A percentile compares a stretch with the other conserved stretches of the same genome.
These are phyloP conservation scores for Olyra latifolia DNA, from an alignment of 176 grass and related monocot species.

Conservation along the genomic window DNA sequence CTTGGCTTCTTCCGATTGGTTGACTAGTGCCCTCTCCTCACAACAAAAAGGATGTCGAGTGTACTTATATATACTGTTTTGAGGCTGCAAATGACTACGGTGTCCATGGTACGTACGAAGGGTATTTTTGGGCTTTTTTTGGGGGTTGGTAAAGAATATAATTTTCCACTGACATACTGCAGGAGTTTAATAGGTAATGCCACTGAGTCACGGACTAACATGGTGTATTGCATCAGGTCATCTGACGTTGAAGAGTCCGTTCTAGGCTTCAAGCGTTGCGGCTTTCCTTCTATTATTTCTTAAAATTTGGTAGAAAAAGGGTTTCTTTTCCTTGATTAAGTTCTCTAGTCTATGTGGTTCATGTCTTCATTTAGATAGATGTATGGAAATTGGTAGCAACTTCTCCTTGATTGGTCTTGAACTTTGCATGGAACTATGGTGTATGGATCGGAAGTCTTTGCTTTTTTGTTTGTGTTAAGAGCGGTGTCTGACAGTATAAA, in stretches of 20 bases:
- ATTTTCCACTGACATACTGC: neutral
- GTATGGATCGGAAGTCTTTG: neutral
- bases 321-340: neutral
- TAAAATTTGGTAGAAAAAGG: neutral
- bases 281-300: neutral
- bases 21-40: constrained; percentile 24
- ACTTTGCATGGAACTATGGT: neutral
- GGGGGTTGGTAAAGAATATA: neutral
- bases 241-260: neutral
- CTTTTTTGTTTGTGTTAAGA: neutral
- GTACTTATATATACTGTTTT: constrained; percentile 1
- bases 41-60: neutral
- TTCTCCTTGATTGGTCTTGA: neutral
- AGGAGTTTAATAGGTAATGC: constrained; percentile 6
- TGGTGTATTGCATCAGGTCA: neutral
- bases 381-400: neutral
- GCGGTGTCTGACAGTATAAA: neutral
- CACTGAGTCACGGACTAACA: neutral
- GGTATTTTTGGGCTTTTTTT: constrained; percentile 35
- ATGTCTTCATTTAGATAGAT: neutral
- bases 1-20: constrained; percentile 15
- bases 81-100: constrained; percentile 1
- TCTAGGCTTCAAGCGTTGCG: neutral
- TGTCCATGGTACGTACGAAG: constrained; percentile 6
- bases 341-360: neutral